Evolutionary conservation across 441 rosid species (phyloP).

Genomic region (Oxalis stricta): DNA sequence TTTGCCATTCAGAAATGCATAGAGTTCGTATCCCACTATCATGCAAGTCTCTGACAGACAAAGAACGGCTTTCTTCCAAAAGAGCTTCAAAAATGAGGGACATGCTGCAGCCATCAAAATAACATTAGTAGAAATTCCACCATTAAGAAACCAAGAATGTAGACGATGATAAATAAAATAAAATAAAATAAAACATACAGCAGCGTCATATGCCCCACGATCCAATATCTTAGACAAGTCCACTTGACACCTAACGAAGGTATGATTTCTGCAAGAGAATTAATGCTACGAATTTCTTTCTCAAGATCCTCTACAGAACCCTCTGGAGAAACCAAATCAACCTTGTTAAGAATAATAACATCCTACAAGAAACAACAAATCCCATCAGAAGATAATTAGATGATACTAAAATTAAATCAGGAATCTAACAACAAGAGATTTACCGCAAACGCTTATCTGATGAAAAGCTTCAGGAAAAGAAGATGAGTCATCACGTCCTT

Average conservation of each 20-base stretch:
- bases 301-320: constrained; percentile 48
- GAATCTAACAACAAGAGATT: constrained; percentile 4
- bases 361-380: constrained; percentile 41
- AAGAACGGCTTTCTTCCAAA: constrained; percentile 33
- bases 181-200: constrained; percentile 38
- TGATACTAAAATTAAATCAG: neutral
- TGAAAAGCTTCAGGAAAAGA: constrained; percentile 88
- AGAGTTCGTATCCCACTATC: constrained; percentile 52
- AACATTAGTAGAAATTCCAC: constrained; percentile 8
- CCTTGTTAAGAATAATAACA: constrained; percentile 82
- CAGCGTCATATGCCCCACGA: constrained; percentile 71
- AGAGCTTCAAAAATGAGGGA: constrained; percentile 36
- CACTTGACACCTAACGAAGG: constrained; percentile 66
- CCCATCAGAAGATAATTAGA: constrained; percentile 9
- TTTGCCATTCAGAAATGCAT: constrained; percentile 31
- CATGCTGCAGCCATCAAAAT: constrained; percentile 20
- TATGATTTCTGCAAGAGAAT: constrained; percentile 65
- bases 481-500: constrained; percentile 34
- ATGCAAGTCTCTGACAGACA: constrained; percentile 37
- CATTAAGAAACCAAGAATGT: neutral
- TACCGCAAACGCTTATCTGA: constrained; percentile 95
- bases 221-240: constrained; percentile 62
- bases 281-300: constrained; percentile 63
- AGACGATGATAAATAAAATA: constrained; percentile 4
- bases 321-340: constrained; percentile 67